Conservation (phyloP, 1,284 basidiomycete species). For the Anthracocystis panici-leucophaei region DNA sequence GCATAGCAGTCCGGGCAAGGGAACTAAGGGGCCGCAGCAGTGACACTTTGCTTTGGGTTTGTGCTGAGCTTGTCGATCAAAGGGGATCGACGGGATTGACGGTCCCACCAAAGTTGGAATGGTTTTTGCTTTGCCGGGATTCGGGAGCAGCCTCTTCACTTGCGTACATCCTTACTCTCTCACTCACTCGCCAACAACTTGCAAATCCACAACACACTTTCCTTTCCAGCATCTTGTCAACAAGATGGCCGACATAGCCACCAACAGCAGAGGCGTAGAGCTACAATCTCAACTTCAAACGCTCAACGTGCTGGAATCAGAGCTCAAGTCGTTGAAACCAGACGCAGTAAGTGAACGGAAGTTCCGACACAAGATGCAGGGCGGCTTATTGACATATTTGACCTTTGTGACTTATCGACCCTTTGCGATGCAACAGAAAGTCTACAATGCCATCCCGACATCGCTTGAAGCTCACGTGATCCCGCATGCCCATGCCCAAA, state of each 20-base stretch:
- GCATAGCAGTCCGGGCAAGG: neutral
- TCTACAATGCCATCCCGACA: slow-evolving; percentile 35
- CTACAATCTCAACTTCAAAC: slow-evolving; percentile 38
- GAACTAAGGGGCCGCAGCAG: no score
- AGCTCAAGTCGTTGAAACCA: slow-evolving; percentile 32
- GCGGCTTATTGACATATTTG: neutral
- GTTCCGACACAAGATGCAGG: neutral
- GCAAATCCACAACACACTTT: neutral
- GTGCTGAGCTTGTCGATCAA: neutral
- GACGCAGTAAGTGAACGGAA: slow-evolving; percentile 26
- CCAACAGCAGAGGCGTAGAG: slow-evolving; percentile 7
- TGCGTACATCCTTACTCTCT: neutral
- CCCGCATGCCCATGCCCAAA: slow-evolving; percentile 33
- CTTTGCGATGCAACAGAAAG: slow-evolving; percentile 18
- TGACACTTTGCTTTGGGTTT: neutral
- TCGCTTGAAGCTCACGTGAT: slow-evolving; percentile 29
- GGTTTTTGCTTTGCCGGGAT: neutral
- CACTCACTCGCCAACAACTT: neutral
- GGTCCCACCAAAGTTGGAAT: neutral
- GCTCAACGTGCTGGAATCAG: slow-evolving; percentile 32
- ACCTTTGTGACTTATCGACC: neutral
- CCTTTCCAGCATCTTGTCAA: neutral
- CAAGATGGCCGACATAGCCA: slow-evolving; percentile 5
- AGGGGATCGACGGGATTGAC: neutral
- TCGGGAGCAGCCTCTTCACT: neutral